Evolutionary conservation across 176 grass and related monocot species (phyloP).

Genomic region (Carex cristatella): DNA sequence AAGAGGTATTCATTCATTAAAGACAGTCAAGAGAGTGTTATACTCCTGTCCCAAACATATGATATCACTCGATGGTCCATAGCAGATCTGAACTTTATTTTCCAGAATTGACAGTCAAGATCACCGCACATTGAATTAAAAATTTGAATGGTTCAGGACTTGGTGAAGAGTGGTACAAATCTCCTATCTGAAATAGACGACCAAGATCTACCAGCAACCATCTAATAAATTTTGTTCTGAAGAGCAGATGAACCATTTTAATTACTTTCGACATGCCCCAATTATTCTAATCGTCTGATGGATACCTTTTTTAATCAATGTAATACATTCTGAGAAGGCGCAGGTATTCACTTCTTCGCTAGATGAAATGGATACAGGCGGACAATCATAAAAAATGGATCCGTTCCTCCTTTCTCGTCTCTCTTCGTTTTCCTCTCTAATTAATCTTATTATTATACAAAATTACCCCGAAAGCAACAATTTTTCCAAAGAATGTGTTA

Average conservation of each 20-base stretch:
- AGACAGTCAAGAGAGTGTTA: neutral
- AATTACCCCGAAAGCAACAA: neutral
- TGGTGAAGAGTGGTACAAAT: neutral
- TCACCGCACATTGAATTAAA: neutral
- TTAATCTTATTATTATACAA: neutral
- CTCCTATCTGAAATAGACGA: neutral
- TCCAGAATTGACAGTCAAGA: neutral
- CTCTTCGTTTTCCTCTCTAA: neutral
- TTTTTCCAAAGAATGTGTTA: neutral
- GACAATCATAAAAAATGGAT: neutral
- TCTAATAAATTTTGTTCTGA: neutral
- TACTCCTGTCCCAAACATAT: neutral
- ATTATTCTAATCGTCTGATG: neutral
- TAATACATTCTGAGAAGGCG: neutral
- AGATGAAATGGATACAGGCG: neutral
- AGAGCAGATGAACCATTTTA: neutral
- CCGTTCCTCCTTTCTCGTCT: neutral
- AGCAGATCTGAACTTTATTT: neutral
- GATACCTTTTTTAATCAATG: neutral
- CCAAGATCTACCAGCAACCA: neutral
- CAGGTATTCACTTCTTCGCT: neutral
- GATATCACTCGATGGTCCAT: neutral
- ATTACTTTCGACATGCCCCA: neutral
- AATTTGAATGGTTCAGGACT: neutral
- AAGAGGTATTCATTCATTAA: neutral